phyloP scores from a whole-genome alignment of 2,329 filamentous ascomycete species.

The Colletotrichum plurivorum region DNA sequence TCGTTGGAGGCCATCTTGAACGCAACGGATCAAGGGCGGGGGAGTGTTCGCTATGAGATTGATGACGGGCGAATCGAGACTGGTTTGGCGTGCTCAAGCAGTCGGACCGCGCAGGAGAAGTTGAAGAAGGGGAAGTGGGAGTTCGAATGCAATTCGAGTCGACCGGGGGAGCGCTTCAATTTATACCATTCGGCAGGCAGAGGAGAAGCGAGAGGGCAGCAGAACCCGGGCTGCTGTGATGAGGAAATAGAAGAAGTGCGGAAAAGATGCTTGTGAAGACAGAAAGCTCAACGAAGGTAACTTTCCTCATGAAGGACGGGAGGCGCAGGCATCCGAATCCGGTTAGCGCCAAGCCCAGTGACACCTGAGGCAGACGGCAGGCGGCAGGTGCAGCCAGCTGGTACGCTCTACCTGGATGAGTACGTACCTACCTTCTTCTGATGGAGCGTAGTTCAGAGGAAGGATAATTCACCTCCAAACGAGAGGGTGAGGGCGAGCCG shows the following conservation, averaged over 20 bases:
- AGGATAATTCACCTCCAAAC: not conserved
- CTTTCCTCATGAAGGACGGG: not conserved
- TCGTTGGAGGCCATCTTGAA: slow-evolving; percentile 63
- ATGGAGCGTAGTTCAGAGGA: too few species aligned
- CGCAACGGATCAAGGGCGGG: not conserved
- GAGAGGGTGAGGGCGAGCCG: not conserved
- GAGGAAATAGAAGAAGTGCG: too few species aligned
- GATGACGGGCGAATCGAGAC: too few species aligned
- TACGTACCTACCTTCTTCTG: too few species aligned
- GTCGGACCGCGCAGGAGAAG: too few species aligned
- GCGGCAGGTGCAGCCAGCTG: slow-evolving; percentile 1
- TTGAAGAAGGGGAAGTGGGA: too few species aligned
- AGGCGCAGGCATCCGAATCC: slow-evolving; percentile 16
- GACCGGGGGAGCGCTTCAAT: too few species aligned
- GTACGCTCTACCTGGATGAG: not conserved
- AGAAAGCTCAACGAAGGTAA: not conserved
- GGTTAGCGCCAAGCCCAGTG: slow-evolving; percentile 6
- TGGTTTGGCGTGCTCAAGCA: too few species aligned
- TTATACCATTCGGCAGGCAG: too few species aligned
- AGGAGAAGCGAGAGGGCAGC: too few species aligned
- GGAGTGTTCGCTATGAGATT: not conserved
- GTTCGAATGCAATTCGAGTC: too few species aligned
- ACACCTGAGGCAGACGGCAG: slow-evolving; percentile 23
- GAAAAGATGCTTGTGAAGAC: not conserved
- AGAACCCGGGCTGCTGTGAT: too few species aligned